Base-by-base conservation (phyloP, 108 stramenopile species). In the Thalassiosira profunda region DNA sequence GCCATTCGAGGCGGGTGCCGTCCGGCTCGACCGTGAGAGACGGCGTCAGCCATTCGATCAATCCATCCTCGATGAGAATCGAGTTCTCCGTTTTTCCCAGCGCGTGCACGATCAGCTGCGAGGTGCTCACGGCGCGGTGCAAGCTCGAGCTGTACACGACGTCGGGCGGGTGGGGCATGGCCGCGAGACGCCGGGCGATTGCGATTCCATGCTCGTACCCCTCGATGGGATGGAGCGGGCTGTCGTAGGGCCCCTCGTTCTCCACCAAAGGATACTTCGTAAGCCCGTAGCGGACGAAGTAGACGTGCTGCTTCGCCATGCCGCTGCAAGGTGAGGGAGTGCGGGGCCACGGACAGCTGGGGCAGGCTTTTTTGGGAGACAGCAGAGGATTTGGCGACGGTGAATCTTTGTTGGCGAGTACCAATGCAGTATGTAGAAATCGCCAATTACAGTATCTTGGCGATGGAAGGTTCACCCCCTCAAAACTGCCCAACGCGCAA, bases 1-100 rank as follows among this genome's bases (percentile, higher is more conserved):
- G 66, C 0, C 86, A 86, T 28, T 86, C 9, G 10, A 85, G 79
- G 9, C 70, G 38, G 6, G 67, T 70, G 3, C 91, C 91, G 10
- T 68, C 45, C 17, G 69, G 74, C 12, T 84, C 81, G 11, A 92
- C 88, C 35, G 87, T 69, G 10, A 89, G 59, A n/a, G 88, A 87
- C 14, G 88, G 87, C 28, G 73, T 74, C 29, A 84, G 74, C 87
- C 87, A 92, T 78, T 92, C 90, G 21, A 82, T 74, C 40, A 88
- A 44, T 12, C 90, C 90, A 30, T 86, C 85, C 54, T 92, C 90
- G 23, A 89, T 48, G 0, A 40, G 70, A 31, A 79, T 74, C 23
- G 53, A 84, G 67, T 62, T 63, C 28, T 65, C 35, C 20, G 74
- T 49, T 49, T 51, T 76, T 17, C 63, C 62, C 40, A 75, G 53